phyloP scores from a whole-genome alignment of 768 basidiomycete species.

The Boletus rufocinnamomeus region DNA sequence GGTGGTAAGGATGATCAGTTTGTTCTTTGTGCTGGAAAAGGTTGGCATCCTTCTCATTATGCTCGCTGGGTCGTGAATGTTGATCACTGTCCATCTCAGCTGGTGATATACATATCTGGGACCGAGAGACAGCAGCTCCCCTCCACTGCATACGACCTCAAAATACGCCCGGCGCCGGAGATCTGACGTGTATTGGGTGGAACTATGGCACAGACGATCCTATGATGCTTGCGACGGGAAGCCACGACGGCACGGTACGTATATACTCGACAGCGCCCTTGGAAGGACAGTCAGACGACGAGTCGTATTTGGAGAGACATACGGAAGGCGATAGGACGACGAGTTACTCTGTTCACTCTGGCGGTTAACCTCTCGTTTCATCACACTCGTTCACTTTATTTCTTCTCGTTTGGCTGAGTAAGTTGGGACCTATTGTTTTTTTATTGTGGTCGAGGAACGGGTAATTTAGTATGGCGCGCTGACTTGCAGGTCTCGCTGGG shows the following conservation, averaged over 20 bases:
- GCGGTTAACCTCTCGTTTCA: constrained; percentile 21
- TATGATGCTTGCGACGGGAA: constrained; percentile 67
- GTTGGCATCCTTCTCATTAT: constrained; percentile 34
- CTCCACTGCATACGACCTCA: constrained; percentile 71
- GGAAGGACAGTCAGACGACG: constrained; percentile 27
- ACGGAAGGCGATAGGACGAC: constrained; percentile 29
- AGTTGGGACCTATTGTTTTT: constrained; percentile 7
- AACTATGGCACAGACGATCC: constrained; percentile 59
- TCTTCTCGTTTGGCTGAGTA: neutral
- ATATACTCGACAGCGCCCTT: constrained; percentile 60
- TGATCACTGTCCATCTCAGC: constrained; percentile 41
- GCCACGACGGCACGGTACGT: constrained; percentile 72
- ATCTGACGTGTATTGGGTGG: constrained; percentile 82
- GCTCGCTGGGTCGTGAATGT: neutral
- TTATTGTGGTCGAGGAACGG: constrained; percentile 17
- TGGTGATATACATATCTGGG: constrained; percentile 87
- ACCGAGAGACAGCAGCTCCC: constrained; percentile 72
- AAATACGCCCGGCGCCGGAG: constrained; percentile 49
- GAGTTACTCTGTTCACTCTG: constrained; percentile 31
- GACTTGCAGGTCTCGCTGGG: constrained; percentile 17
- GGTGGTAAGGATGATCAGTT: constrained; percentile 79
- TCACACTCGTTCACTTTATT: constrained; percentile 1
- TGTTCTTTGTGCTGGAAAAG: constrained; percentile 76
- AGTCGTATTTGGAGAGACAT: constrained; percentile 26
- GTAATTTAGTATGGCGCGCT: constrained; percentile 29